These are phyloP conservation scores for Amanita muscaria DNA, from an alignment of 768 basidiomycete genomes.

Conservation along the genomic window DNA sequence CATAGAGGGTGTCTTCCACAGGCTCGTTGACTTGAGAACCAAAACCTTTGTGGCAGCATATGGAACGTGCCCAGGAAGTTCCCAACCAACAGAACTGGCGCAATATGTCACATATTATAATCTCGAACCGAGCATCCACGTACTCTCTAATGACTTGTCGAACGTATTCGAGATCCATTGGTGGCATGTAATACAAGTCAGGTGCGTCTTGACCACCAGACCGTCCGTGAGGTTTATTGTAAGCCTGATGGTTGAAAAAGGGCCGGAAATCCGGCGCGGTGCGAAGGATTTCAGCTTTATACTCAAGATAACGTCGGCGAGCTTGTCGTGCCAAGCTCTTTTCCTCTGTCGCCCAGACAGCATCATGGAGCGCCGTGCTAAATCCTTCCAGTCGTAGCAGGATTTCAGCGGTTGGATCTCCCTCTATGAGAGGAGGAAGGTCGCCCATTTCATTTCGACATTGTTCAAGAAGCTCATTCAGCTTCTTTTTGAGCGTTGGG, in stretches of 20 bases:
- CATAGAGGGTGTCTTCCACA: constrained; percentile 29
- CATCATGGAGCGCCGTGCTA: constrained; percentile 26
- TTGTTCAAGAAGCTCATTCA: constrained; percentile 29
- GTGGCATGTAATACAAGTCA: background rate
- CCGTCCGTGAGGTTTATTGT: background rate
- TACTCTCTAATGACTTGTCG: background rate
- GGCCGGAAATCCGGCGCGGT: constrained; percentile 35
- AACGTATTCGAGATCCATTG: constrained; percentile 24
- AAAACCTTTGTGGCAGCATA: constrained; percentile 30
- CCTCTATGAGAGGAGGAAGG: constrained; percentile 31
- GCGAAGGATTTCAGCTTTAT: constrained; percentile 25
- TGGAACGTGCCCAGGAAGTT: constrained; percentile 32
- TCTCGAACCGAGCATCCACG: background rate
- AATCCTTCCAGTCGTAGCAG: constrained; percentile 36
- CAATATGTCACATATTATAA: background rate
- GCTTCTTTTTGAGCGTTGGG: constrained; percentile 32
- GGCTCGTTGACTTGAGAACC: constrained; percentile 23
- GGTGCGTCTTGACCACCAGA: background rate
- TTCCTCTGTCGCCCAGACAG: constrained; percentile 20
- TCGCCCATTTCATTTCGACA: constrained; percentile 24
- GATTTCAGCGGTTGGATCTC: constrained; percentile 38
- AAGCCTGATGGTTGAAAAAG: constrained; percentile 8
- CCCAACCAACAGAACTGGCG: constrained; percentile 31
- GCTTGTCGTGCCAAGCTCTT: constrained; percentile 30
- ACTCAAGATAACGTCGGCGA: constrained; percentile 21